Evolutionary conservation across 2,329 filamentous ascomycete genomes (phyloP).

Genomic region (Pyrenophora teres): DNA sequence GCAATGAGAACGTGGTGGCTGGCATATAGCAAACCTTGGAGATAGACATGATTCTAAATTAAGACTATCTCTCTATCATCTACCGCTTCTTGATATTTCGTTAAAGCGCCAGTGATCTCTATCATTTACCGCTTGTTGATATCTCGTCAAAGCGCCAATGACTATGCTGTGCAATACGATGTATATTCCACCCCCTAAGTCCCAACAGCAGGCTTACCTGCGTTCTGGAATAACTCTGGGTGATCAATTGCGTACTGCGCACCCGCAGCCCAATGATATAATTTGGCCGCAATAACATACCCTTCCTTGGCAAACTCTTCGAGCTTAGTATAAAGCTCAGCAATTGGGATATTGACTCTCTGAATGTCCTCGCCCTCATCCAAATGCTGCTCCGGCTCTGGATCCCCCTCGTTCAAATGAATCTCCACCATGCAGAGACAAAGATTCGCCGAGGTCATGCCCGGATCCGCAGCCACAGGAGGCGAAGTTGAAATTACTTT

Average conservation of each 20-base stretch:
- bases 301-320: constrained; percentile 31
- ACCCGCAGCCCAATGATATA: constrained; percentile 38
- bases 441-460: constrained; percentile 35
- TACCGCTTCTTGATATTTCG: no score
- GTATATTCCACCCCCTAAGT: no score
- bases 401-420: constrained; percentile 23
- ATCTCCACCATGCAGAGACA: constrained; percentile 34
- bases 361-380: constrained; percentile 38
- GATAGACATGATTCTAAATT: no score
- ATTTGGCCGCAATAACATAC: constrained; percentile 34
- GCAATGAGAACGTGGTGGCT: background rate
- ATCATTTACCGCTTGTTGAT: no score
- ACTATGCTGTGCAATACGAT: no score
- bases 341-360: constrained; percentile 31
- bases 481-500: constrained; percentile 26
- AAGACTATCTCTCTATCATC: no score
- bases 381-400: constrained; percentile 33
- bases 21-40: background rate
- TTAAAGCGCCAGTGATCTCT: no score
- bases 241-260: constrained; percentile 33
- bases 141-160: no score
- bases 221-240: constrained; percentile 25
- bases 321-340: constrained; percentile 27
- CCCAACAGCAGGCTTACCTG: background rate
- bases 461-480: constrained; percentile 31